A percentile compares a stretch with the other conserved stretches of the same genome.
Evolutionary conservation across 208 protist genomes (phyloP).

Genomic region (Naegleria gruberi): DNA sequence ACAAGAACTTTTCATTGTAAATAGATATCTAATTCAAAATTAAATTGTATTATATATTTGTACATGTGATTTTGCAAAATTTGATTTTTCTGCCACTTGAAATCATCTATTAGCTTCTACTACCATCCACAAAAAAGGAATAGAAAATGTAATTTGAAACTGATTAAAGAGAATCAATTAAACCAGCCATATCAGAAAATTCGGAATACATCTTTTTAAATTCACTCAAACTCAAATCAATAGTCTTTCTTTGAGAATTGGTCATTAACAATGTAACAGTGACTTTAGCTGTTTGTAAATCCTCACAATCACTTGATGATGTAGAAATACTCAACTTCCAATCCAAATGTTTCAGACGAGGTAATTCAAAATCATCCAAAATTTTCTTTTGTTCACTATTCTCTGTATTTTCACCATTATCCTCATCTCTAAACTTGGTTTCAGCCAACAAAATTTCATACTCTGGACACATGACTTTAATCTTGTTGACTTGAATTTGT

Average conservation of each 20-base stretch:
- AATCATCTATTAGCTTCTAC: too few relatives aligned
- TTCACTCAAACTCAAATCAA: not conserved
- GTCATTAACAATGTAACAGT: not conserved
- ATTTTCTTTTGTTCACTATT: not conserved
- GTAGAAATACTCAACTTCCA: not conserved
- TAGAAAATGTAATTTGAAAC: too few relatives aligned
- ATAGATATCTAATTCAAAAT: too few relatives aligned
- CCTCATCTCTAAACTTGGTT: not conserved
- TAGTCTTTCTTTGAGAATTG: not conserved
- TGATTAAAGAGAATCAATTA: not conserved
- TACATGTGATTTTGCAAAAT: too few relatives aligned
- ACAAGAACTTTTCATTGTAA: too few relatives aligned
- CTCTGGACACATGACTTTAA: not conserved
- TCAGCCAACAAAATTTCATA: not conserved
- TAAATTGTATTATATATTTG: too few relatives aligned
- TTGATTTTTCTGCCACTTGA: too few relatives aligned
- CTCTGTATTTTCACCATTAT: not conserved
- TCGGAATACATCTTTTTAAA: not conserved
- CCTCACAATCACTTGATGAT: not conserved
- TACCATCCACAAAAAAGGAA: too few relatives aligned
- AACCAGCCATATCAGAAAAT: not conserved
- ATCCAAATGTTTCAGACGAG: not conserved
- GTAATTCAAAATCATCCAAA: slow-evolving; percentile 9
- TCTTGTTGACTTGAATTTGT: not conserved
- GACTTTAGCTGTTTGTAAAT: not conserved